Evolutionary conservation across 2,329 filamentous ascomycete genomes (phyloP).

Genomic region (Phaeosphaeriaceae sp.): DNA sequence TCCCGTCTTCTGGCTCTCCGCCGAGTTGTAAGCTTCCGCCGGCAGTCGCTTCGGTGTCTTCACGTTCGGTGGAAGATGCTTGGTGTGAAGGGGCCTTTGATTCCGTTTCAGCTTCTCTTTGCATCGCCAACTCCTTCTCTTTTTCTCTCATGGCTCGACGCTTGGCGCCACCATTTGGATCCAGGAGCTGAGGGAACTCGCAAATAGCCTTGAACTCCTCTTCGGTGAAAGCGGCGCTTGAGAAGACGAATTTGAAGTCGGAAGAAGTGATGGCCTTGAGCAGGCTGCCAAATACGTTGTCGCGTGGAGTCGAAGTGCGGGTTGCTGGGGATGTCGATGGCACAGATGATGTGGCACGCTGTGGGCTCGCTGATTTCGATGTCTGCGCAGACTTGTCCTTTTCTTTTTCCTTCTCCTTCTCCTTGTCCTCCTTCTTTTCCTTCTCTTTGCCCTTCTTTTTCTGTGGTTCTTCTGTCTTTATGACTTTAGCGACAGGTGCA

Average conservation of each 20-base stretch:
- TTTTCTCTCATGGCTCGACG: constrained; percentile 74
- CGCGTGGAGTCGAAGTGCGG: constrained; percentile 23
- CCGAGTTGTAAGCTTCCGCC: constrained; percentile 86
- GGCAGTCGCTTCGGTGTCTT: constrained; percentile 73
- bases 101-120: constrained; percentile 61
- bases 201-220: constrained; percentile 61
- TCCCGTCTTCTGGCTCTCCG: constrained; percentile 85
- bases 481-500: constrained; percentile 38
- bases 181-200: constrained; percentile 79
- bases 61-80: constrained; percentile 54
- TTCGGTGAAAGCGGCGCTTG: constrained; percentile 46
- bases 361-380: constrained; percentile 38
- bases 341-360: constrained; percentile 11
- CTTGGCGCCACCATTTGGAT: constrained; percentile 81
- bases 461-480: constrained; percentile 36
- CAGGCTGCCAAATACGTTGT: constrained; percentile 43
- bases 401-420: constrained; percentile 29
- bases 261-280: constrained; percentile 50
- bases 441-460: constrained; percentile 40
- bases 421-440: constrained; percentile 29
- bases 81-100: constrained; percentile 56
- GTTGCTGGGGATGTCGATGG: constrained; percentile 12
- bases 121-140: constrained; percentile 63
- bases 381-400: constrained; percentile 33
- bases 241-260: constrained; percentile 63